Base-by-base conservation (phyloP, 371 early-diverging fungal species). In the Mortierella sp. region DNA sequence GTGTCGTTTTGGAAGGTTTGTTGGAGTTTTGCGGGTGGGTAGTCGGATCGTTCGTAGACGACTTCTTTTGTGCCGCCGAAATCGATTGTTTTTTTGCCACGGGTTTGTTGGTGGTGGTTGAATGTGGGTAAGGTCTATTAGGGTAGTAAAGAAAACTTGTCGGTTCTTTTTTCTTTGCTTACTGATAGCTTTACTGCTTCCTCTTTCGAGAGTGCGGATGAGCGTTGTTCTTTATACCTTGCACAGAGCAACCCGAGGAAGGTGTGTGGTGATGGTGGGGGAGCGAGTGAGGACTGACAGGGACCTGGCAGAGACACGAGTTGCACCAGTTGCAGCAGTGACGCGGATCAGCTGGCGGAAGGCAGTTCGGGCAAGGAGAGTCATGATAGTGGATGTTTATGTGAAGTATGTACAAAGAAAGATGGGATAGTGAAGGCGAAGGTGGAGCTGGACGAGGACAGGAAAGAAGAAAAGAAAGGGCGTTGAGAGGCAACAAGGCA, bases 31-130 rank as follows among this genome's bases (percentile, higher is more conserved):
- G 95, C 95, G 78, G 91, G 91, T 87, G 98, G 98, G 87, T 94
- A 97, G 91, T 99, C 99, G 69, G 95, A 87, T 75, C 99, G 96
- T 91, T 99, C 99, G 89, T 96, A 98, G 69, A 99, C 98, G 78
- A 91, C 92, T 91, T 99, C 99, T 75, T 95, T 89, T 78, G 95
- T 91, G 76, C 98, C 98, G 82, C 97, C 98, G 92, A 99, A 98
- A 92, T 98, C 93, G 71, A 99, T 92, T 50, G 97, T 97, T 92
- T 98, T 97, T 81, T 97, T 86, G 26, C 95, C 95, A 78, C 98
- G 96, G 50, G 91, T 85, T 88, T 95, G 94, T 69, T 87, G 73
- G 71, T 82, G 71, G 46, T 88, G 79, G 31, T 73, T 61, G 81
- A 77, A 55, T 5, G 51, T 21, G 8, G 6, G 10, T 21, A 19